Evolutionary conservation across 176 grass and related monocot species (phyloP), one percentile per base, ranked within the genome.

Genomic region (Cymbopogon citratus): DNA sequence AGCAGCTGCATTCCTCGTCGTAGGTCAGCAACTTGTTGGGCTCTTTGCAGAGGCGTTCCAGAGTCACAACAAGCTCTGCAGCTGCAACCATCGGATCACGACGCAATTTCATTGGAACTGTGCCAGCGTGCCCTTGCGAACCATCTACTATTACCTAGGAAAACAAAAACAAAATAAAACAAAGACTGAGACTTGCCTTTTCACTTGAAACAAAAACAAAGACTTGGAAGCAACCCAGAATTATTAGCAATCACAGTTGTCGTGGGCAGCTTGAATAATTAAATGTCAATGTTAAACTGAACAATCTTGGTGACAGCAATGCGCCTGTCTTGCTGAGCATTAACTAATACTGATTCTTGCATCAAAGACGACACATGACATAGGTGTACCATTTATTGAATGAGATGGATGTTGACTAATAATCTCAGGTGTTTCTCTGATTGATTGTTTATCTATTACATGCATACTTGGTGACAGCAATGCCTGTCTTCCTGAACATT

Each of bases 11-110:
- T 21, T 90, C 87, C 60, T 98, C 79, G 13, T 83, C 90, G 54
- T 88, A 82, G 21, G 73, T 69, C 61, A 95, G 88, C 77, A 88
- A 74, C 69, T 82, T 83, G 44, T 71, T 88, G 29, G 96, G 96
- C 24, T 95, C 62, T 86, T 84, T 99, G 87, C 96, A 99, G 1
- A 99, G 86, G 62, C 75, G 84, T 77, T 99, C 96, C 63, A 95
- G 64, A 12, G 93, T 95, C 74, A 95, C 87, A 56, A 99, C 88
- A 9, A 99, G 90, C 44, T 95, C 96, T 86, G 92, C 92, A 69
- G 96, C 83, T 88, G 96, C 92, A 82, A 84, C 87, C 92, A 99
- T 99, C 24, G 96, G 85, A 86, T 99, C 92, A 71, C 92, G 96
- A 14, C 92, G 88, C 92, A 99, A 83, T 82, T 93, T 84, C 96